These are phyloP conservation scores for Martiniozyma abietophila DNA, from an alignment of 805 yeast genomes.

Conservation along the genomic window DNA sequence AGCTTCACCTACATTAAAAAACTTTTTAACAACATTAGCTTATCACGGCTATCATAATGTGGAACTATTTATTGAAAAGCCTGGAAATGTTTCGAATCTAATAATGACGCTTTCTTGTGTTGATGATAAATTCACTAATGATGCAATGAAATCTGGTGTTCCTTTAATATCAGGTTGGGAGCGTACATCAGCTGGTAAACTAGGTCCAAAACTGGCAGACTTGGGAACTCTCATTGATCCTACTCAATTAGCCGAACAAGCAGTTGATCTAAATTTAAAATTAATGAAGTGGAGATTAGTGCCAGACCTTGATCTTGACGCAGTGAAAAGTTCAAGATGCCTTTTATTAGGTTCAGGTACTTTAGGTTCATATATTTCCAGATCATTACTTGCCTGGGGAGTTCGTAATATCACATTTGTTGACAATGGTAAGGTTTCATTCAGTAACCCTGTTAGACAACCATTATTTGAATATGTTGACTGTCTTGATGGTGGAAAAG, in stretches of 20 bases:
- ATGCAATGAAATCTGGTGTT: background rate
- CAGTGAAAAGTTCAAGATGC: constrained; percentile 50
- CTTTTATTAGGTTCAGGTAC: constrained; percentile 94
- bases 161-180: constrained; percentile 76
- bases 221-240: constrained; percentile 79
- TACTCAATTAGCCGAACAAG: constrained; percentile 72
- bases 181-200: constrained; percentile 57
- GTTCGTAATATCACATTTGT: constrained; percentile 77
- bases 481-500: constrained; percentile 61
- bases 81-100: background rate
- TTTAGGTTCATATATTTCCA: constrained; percentile 81
- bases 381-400: constrained; percentile 93
- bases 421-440: constrained; percentile 83
- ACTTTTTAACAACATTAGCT: constrained; percentile 22
- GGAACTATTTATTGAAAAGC: constrained; percentile 22
- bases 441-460: constrained; percentile 93
- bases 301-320: constrained; percentile 68
- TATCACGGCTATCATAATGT: constrained; percentile 28
- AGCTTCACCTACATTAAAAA: constrained; percentile 18
- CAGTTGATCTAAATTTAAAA: constrained; percentile 82
- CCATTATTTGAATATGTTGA: constrained; percentile 80
- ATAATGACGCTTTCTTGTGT: background rate
- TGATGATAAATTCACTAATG: constrained; percentile 9
- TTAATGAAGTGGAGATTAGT: constrained; percentile 96
- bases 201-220: constrained; percentile 79